Conservation (phyloP, 768 basidiomycete genomes). For the Tylopilus sp. region DNA sequence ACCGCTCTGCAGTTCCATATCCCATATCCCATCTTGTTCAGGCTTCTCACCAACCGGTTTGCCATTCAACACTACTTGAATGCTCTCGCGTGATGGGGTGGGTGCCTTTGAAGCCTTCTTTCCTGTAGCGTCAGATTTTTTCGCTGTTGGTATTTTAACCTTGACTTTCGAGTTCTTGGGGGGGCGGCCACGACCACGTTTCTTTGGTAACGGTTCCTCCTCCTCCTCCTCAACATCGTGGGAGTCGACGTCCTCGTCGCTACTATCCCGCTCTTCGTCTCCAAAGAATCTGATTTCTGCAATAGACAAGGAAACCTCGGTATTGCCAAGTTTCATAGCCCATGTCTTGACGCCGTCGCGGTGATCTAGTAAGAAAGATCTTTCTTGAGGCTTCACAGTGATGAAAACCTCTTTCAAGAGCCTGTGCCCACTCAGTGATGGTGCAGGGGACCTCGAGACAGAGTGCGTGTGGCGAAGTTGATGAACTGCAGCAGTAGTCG, state of each 20-base stretch:
- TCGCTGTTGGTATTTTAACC: constrained; percentile 31
- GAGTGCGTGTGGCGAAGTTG: constrained; percentile 27
- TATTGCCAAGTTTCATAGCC: constrained; percentile 58
- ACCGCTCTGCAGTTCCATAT: constrained; percentile 56
- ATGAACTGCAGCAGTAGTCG: constrained; percentile 5
- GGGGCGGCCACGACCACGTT: constrained; percentile 40
- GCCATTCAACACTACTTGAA: constrained; percentile 67
- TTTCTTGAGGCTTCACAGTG: constrained; percentile 54
- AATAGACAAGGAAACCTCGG: constrained; percentile 56
- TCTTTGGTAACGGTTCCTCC: constrained; percentile 34
- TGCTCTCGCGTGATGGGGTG: constrained; percentile 39
- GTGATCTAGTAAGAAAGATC: constrained; percentile 57
- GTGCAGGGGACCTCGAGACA: constrained; percentile 31
- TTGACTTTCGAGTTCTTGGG: constrained; percentile 34
- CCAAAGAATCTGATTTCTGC: constrained; percentile 51
- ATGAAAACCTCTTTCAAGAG: constrained; percentile 54
- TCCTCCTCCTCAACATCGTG: constrained; percentile 45
- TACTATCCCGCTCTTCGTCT: constrained; percentile 58
- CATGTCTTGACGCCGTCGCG: constrained; percentile 72
- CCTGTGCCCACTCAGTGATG: constrained; percentile 34
- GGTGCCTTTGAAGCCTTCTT: constrained; percentile 45
- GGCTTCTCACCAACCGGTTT: constrained; percentile 43
- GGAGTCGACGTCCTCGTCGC: constrained; percentile 50
- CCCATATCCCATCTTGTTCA: constrained; percentile 55
- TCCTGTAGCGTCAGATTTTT: constrained; percentile 33